These are phyloP conservation scores for Corymbia citriodora DNA, from an alignment of 441 rosid genomes.

Conservation along the genomic window DNA sequence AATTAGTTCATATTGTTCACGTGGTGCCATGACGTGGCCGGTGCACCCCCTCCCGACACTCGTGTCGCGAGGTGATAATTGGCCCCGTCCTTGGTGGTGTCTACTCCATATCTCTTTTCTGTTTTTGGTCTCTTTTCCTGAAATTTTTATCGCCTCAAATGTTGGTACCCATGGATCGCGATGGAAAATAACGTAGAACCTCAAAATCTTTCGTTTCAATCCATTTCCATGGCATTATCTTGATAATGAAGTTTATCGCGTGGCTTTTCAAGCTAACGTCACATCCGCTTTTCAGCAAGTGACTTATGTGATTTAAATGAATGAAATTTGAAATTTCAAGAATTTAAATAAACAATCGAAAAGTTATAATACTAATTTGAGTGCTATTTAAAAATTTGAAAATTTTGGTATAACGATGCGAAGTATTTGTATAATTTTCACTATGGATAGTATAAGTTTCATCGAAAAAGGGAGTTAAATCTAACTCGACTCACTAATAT, in stretches of 20 bases:
- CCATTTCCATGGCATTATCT: neutral
- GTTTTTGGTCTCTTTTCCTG: neutral
- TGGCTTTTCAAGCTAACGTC: neutral
- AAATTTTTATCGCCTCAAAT: rapidly evolving
- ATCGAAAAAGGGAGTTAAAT: neutral
- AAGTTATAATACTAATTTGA: rapidly evolving
- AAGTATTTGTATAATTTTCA: too few species aligned
- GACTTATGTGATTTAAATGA: neutral
- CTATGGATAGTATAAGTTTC: too few species aligned
- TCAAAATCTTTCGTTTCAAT: neutral
- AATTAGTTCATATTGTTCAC: neutral
- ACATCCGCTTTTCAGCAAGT: too few species aligned
- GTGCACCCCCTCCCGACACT: neutral
- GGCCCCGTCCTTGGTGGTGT: neutral
- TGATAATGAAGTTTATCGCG: neutral
- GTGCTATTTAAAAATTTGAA: rapidly evolving
- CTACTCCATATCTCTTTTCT: neutral
- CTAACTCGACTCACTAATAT: neutral
- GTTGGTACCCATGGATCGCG: neutral
- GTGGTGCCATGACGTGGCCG: neutral
- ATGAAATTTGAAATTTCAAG: neutral
- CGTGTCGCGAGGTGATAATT: neutral
- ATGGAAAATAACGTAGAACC: neutral
- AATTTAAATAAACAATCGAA: rapidly evolving
- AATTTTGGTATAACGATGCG: rapidly evolving